These are phyloP conservation scores for Spathaspora girioi DNA, from an alignment of 805 yeast genomes.

Conservation along the genomic window DNA sequence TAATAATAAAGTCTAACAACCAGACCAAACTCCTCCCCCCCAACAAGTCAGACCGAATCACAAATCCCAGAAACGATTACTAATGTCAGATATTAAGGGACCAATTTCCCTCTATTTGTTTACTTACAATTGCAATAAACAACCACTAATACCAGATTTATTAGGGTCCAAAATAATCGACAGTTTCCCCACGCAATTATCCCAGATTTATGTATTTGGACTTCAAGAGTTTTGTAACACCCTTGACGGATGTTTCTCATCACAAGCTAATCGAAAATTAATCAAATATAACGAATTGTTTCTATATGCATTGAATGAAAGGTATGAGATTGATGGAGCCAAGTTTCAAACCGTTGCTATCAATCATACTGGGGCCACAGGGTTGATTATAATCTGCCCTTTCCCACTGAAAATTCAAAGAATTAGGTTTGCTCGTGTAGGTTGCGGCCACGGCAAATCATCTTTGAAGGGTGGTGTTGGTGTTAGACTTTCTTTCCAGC, in stretches of 20 bases:
- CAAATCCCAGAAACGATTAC: background rate
- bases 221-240: constrained; percentile 62
- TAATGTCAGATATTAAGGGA: background rate
- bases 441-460: constrained; percentile 58
- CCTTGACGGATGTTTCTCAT: constrained; percentile 48
- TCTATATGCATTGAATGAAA: constrained; percentile 27
- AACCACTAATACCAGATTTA: constrained; percentile 28
- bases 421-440: constrained; percentile 28
- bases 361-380: constrained; percentile 56
- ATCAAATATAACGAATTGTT: constrained; percentile 32
- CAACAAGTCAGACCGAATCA: background rate
- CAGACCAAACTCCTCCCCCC: background rate
- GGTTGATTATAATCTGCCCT: constrained; percentile 49
- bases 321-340: constrained; percentile 24
- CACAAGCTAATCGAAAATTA: constrained; percentile 33
- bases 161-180: constrained; percentile 24
- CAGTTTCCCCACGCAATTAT: constrained; percentile 27
- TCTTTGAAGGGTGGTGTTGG: constrained; percentile 77
- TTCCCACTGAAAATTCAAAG: constrained; percentile 27
- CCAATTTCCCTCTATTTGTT: constrained; percentile 24
- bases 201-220: constrained; percentile 56
- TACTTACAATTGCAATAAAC: constrained; percentile 60
- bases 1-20: background rate
- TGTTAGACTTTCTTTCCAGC: constrained; percentile 41
- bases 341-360: constrained; percentile 41